Percentiles rank a stretch among this genome's conserved stretches.
Conservation (phyloP, 208 protist genomes). For the Crithidia fasciculata region DNA sequence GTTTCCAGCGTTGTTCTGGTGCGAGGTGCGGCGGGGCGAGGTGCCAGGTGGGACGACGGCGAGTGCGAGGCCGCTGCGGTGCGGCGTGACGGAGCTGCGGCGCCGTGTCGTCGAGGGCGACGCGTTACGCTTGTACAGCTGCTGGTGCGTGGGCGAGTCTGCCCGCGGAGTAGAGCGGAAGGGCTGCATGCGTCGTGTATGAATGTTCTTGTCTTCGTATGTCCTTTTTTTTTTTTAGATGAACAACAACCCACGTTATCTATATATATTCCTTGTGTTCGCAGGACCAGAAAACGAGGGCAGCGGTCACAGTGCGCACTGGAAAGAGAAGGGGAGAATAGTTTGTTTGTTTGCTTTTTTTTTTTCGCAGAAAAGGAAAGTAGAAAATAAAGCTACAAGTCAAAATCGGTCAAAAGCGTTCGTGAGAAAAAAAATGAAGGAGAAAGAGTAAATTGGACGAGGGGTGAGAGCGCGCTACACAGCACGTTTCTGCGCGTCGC, state of each 20-base stretch:
- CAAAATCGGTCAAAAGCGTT: too few species aligned
- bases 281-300: too few species aligned
- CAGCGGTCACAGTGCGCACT: too few species aligned
- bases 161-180: slow-evolving; percentile 14
- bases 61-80: slow-evolving; percentile 16
- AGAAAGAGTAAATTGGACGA: too few species aligned
- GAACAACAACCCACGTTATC: neutral
- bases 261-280: too few species aligned
- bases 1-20: neutral
- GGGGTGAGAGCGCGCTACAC: too few species aligned
- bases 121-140: slow-evolving; percentile 27
- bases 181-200: neutral
- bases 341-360: too few species aligned
- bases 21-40: neutral
- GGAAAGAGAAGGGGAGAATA: too few species aligned
- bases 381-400: slow-evolving; percentile 8
- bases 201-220: too few species aligned
- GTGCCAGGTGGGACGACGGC: slow-evolving; percentile 2
- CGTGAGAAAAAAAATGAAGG: too few species aligned
- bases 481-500: too few species aligned
- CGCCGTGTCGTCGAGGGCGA: slow-evolving; percentile 9
- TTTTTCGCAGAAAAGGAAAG: neutral
- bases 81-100: slow-evolving; percentile 24
- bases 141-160: slow-evolving; percentile 29
- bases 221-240: too few species aligned